Conservation (phyloP, 192 early-diverging fungal species). For the Funneliformis mosseae region DNA sequence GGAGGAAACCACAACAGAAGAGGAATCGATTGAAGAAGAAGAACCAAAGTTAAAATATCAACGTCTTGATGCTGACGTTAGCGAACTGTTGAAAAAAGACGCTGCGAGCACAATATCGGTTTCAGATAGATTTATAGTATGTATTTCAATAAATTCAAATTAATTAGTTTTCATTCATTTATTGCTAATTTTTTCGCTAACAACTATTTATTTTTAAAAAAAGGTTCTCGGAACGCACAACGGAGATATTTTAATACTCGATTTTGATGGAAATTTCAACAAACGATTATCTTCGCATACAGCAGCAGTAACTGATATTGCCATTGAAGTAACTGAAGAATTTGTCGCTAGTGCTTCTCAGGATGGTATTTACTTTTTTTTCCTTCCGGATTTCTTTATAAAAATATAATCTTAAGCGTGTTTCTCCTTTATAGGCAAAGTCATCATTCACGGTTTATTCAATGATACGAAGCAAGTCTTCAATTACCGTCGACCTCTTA, state of each 20-base stretch:
- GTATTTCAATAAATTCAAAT: background rate
- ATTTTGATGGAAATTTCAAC: constrained; percentile 89
- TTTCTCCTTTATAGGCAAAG: constrained; percentile 60
- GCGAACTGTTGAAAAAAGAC: constrained; percentile 82
- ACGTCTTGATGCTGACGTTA: constrained; percentile 75
- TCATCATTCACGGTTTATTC: constrained; percentile 86
- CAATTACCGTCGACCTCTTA: constrained; percentile 86
- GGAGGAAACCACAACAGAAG: constrained; percentile 17
- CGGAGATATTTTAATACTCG: constrained; percentile 86
- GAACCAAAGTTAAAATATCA: constrained; percentile 94
- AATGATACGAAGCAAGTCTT: constrained; percentile 66
- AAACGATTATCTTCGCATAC: constrained; percentile 84
- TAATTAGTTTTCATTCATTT: background rate
- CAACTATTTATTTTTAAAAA: constrained; percentile 3
- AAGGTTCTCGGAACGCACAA: constrained; percentile 89
- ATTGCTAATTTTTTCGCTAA: background rate
- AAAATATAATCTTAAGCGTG: constrained; percentile 2
- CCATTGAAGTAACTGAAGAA: constrained; percentile 84
- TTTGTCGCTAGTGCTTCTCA: constrained; percentile 91
- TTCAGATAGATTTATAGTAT: constrained; percentile 83
- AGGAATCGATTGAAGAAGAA: constrained; percentile 74
- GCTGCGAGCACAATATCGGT: constrained; percentile 80
- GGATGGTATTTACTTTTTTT: constrained; percentile 66
- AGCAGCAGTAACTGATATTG: constrained; percentile 84
- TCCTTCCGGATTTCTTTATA: background rate